These are phyloP conservation scores for Pichia kluyveri DNA, from an alignment of 805 yeast species.

Conservation along the genomic window DNA sequence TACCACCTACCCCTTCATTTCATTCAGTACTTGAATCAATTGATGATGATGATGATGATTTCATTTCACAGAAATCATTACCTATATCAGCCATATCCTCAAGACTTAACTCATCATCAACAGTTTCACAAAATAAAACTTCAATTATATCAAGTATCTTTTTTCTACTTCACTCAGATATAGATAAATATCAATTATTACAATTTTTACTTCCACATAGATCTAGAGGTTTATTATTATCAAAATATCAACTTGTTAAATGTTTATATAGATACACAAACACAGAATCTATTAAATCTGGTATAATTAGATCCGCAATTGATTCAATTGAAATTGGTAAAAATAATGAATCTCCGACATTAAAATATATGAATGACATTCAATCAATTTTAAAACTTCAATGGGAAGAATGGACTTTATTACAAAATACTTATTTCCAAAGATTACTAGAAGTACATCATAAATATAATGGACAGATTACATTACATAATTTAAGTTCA, in stretches of 20 bases:
- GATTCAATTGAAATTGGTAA: slow-evolving; percentile 4
- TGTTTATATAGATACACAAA: slow-evolving; percentile 1
- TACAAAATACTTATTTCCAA: slow-evolving; percentile 1
- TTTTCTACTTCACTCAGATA: background rate
- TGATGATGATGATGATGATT: no score
- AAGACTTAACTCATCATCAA: background rate
- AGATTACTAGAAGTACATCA: background rate
- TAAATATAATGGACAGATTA: background rate
- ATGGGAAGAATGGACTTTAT: slow-evolving; percentile 3
- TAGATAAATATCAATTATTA: slow-evolving; percentile 2
- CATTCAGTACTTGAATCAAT: background rate
- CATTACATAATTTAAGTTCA: background rate
- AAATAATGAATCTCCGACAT: background rate
- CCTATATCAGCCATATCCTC: slow-evolving; percentile 1
- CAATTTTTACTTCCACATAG: slow-evolving; percentile 1
- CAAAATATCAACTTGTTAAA: slow-evolving; percentile 3
- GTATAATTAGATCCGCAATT: background rate
- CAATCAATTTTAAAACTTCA: background rate
- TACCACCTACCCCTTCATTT: background rate
- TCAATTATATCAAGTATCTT: background rate
- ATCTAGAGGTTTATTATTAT: slow-evolving; percentile 1
- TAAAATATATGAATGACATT: background rate
- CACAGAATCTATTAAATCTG: background rate
- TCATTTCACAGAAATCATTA: background rate
- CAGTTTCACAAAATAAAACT: background rate